phyloP scores from a whole-genome alignment of 2,329 filamentous ascomycete species.

The Emergomyces africanus region DNA sequence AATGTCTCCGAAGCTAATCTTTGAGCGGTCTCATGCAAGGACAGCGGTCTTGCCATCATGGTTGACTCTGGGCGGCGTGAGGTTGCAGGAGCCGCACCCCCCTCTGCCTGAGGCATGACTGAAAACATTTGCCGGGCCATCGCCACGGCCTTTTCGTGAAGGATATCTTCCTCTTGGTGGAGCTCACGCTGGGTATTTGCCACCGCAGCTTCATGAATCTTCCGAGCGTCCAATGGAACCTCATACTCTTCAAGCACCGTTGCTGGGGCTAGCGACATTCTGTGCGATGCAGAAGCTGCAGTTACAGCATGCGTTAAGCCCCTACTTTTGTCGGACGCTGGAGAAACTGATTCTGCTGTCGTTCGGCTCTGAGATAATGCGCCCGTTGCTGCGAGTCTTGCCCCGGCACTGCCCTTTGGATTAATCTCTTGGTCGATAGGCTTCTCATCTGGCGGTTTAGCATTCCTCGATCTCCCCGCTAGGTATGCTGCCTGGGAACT shows the following conservation, averaged over 20 bases:
- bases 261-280: slow-evolving; percentile 23
- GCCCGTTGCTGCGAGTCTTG: slow-evolving; percentile 59
- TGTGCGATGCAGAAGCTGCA: slow-evolving; percentile 57
- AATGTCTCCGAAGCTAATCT: slow-evolving; percentile 67
- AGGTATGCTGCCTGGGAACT: slow-evolving; percentile 62
- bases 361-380: slow-evolving; percentile 50
- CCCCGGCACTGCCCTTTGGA: slow-evolving; percentile 34
- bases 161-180: slow-evolving; percentile 57
- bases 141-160: slow-evolving; percentile 66
- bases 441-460: not conserved
- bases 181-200: slow-evolving; percentile 58
- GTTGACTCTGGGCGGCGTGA: not conserved
- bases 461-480: slow-evolving; percentile 26
- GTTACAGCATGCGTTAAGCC: slow-evolving; percentile 56
- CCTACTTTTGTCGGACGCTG: slow-evolving; percentile 36
- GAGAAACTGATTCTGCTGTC: slow-evolving; percentile 49
- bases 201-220: slow-evolving; percentile 46
- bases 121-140: slow-evolving; percentile 78
- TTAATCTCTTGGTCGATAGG: slow-evolving; percentile 11
- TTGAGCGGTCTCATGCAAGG: slow-evolving; percentile 69
- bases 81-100: slow-evolving; percentile 26
- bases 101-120: slow-evolving; percentile 48
- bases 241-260: slow-evolving; percentile 31
- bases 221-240: slow-evolving; percentile 38
- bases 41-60: slow-evolving; percentile 10